Conservation (phyloP, 78 protist species). For the Chrysochromulina parva region DNA sequence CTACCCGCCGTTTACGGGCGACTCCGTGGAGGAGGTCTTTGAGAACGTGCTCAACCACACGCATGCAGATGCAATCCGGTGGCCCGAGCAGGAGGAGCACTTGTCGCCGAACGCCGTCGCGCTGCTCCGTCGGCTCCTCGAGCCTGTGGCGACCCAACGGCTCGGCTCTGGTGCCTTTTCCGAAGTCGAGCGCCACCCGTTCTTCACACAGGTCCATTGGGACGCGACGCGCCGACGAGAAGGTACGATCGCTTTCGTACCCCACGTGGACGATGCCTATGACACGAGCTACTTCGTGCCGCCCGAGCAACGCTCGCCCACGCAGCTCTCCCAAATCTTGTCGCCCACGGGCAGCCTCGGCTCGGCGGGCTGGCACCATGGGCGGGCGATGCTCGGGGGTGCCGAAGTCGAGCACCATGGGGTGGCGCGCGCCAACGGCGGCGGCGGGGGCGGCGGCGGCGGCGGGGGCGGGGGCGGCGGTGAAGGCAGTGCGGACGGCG, state of each 20-base stretch:
- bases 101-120: background rate
- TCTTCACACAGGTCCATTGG: background rate
- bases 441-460: too few relatives aligned
- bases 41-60: slow-evolving; percentile 8
- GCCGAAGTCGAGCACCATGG: too few relatives aligned
- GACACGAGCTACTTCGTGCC: background rate
- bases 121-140: background rate
- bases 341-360: background rate
- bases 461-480: too few relatives aligned
- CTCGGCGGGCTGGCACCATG: background rate
- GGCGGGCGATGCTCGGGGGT: background rate
- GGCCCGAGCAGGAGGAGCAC: background rate
- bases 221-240: background rate
- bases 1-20: slow-evolving; percentile 88
- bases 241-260: background rate
- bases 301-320: too few relatives aligned
- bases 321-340: background rate
- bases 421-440: too few relatives aligned
- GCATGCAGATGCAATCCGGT: background rate
- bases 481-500: too few relatives aligned
- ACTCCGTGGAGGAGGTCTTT: slow-evolving; percentile 75
- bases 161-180: background rate
- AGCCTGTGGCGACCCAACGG: background rate
- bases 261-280: background rate
- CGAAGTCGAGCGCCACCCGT: background rate